These are phyloP conservation scores for Diaporthe destruens DNA, from an alignment of 2,329 filamentous ascomycete genomes.

Conservation along the genomic window DNA sequence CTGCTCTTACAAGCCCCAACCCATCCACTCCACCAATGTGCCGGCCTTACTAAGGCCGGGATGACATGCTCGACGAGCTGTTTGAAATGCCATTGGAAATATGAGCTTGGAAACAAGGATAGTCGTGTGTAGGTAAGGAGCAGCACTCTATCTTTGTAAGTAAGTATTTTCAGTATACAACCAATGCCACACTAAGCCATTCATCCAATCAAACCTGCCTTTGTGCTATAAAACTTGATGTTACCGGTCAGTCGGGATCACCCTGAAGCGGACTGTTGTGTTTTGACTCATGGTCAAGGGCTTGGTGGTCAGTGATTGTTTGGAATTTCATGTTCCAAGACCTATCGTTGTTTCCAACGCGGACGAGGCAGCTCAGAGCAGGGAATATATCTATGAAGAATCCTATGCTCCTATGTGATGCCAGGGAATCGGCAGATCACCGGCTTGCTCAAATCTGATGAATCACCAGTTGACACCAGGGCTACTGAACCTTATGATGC, in stretches of 20 bases:
- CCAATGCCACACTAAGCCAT: no score
- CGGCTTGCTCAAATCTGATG: background rate
- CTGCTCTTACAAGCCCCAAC: constrained; percentile 35
- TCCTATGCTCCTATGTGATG: background rate
- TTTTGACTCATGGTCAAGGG: background rate
- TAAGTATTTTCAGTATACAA: no score
- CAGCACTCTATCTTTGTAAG: background rate
- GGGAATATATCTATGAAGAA: background rate
- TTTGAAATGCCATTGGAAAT: no score
- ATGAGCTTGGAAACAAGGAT: no score
- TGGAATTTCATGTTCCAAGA: background rate
- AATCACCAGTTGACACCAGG: no score
- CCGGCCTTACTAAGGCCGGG: constrained; percentile 37
- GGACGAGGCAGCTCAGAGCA: background rate
- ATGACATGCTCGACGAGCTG: constrained; percentile 25
- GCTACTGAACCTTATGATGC: no score
- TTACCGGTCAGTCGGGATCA: no score
- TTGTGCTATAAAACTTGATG: no score
- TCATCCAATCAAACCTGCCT: no score
- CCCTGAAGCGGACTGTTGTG: no score
- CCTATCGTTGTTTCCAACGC: background rate
- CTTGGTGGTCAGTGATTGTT: no score
- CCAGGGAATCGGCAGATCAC: background rate
- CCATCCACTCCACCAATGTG: constrained; percentile 31
- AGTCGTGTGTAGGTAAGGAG: no score